Base-by-base conservation (phyloP, 805 yeast species). In the Nakazawaea laoshanensis region DNA sequence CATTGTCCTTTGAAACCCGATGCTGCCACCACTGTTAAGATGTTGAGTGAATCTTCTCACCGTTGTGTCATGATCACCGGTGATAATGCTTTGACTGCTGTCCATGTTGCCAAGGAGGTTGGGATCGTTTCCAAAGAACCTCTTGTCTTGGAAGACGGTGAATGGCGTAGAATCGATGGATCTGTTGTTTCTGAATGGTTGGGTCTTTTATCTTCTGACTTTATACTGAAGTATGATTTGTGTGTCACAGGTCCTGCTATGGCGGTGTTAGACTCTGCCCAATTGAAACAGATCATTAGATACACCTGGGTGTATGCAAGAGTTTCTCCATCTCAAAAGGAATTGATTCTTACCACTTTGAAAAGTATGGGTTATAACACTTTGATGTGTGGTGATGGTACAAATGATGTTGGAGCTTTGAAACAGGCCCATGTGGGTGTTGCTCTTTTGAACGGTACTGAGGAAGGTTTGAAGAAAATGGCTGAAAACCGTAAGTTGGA, bases 341-440 rank as follows among this genome's bases (percentile, higher is more conserved):
- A 92, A 59, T 86, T 81, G 45, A 77, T 92, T 47, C 67, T 92
- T 49, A 79, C 77, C 41, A 72, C 87, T 24, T 72, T 85, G 55
- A 92, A 89, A 57, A 78, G 75, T 41, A 70, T 85, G 54, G 96
- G 96, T 17, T 92, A 89, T 60, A 81, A 75, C 51, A 92, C 97
- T 16, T 70, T 92, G 48, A 92, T 92, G 98, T 92, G 98, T 61
- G 98, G 98, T 67, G 98, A 92, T 61, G 98, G 98, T 61, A 92
- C 98, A n/a, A 92, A 92, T 53, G 98, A 92, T 66, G 98, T 92
- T 32, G 98, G 98, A 59, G 98, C 98, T 35, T 73, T 92, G 61
- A 92, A 92, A 58, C 97, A 92, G 64, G 97, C 98, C 2, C 95
- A 92, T 52, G 81, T 92, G 51, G 98, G 98, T 66, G 84, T 92